Percentiles rank a stretch among this genome's conserved stretches.
These are phyloP conservation scores for Paramecium primaurelia DNA, from an alignment of 73 alveolate genomes.

Conservation along the genomic window DNA sequence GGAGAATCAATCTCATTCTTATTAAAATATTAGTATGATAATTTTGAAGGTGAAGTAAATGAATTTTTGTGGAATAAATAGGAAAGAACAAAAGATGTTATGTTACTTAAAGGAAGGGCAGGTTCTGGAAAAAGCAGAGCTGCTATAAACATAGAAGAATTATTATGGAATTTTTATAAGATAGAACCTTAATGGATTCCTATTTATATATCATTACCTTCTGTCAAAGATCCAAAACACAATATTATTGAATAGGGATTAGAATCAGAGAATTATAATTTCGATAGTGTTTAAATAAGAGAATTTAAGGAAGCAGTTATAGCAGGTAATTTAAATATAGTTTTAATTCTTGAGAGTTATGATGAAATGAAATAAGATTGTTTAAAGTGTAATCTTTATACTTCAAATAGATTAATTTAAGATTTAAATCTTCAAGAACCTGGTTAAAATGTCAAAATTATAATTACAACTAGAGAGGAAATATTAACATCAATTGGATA, in stretches of 20 bases:
- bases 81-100: background rate
- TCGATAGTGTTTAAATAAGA: background rate
- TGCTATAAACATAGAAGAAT: background rate
- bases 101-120: background rate
- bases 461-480: background rate
- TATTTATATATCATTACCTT: background rate
- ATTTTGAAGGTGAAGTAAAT: background rate
- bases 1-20: background rate
- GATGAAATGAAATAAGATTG: background rate
- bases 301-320: background rate
- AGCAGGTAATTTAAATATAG: background rate
- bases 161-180: background rate
- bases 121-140: conserved; percentile 19
- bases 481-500: background rate
- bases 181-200: background rate
- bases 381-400: background rate
- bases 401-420: background rate
- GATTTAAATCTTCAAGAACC: background rate
- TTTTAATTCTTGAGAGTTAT: background rate
- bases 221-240: background rate
- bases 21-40: background rate
- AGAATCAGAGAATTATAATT: background rate
- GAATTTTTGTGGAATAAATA: background rate
- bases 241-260: background rate
- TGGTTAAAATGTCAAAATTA: background rate